phyloP scores from a whole-genome alignment of 208 protist genomes.

The Balamuthia mandrillaris region DNA sequence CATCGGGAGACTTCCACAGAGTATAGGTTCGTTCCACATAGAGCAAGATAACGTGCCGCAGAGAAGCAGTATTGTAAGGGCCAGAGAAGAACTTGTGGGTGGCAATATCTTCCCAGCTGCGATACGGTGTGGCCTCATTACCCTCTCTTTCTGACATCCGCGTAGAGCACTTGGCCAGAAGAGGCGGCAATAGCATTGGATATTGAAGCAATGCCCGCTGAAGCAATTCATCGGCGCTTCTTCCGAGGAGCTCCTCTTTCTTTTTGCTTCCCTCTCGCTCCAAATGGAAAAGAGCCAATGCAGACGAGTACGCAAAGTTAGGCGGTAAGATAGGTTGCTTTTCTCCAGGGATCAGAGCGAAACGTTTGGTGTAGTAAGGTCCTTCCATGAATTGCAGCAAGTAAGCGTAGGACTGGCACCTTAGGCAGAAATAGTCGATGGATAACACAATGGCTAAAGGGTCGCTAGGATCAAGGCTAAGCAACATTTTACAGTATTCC shows the following conservation, averaged over 20 bases:
- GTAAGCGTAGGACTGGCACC: background rate
- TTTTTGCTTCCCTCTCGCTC: background rate
- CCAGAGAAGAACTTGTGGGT: background rate
- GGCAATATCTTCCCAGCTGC: constrained; percentile 1
- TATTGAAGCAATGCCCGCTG: background rate
- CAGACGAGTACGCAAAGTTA: constrained; percentile 17
- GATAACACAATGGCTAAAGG: background rate
- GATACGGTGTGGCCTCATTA: background rate
- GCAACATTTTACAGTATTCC: constrained; percentile 22
- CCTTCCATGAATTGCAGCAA: too few relatives aligned
- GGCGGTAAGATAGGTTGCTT: background rate
- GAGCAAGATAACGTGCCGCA: constrained; percentile 13
- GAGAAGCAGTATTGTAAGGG: background rate
- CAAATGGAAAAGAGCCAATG: background rate
- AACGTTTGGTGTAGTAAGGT: too few relatives aligned
- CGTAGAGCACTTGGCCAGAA: constrained; percentile 6
- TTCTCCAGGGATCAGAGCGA: background rate
- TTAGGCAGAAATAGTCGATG: background rate
- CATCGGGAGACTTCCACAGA: constrained; percentile 19
- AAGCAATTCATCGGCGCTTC: background rate
- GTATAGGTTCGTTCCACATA: background rate
- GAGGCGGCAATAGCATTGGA: constrained; percentile 16
- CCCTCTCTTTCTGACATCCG: constrained; percentile 1
- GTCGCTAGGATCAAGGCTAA: constrained; percentile 13
- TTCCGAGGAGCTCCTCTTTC: background rate